phyloP scores from a whole-genome alignment of 2,329 filamentous ascomycete species.

The Trichoderma sp. region DNA sequence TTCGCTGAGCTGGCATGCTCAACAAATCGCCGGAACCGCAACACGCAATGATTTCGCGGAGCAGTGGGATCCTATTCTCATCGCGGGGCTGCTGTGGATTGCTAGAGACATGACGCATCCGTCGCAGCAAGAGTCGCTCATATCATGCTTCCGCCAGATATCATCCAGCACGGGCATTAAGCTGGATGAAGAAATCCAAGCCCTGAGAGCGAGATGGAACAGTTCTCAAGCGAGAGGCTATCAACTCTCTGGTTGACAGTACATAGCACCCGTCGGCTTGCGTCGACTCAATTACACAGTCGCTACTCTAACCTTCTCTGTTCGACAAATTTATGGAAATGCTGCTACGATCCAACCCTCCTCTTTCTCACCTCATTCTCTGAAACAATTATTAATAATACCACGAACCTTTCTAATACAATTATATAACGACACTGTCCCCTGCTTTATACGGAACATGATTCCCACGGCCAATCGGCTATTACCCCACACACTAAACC shows the following conservation, averaged over 20 bases:
- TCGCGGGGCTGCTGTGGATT: constrained; percentile 31
- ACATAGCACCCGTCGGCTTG: not conserved
- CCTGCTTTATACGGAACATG: not conserved
- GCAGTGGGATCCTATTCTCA: constrained; percentile 37
- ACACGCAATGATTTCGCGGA: constrained; percentile 34
- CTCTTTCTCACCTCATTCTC: not conserved
- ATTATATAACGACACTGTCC: not conserved
- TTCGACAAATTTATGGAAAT: not conserved
- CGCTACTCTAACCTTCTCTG: not conserved
- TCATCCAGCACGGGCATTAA: constrained; percentile 24
- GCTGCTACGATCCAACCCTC: not conserved
- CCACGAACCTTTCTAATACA: not conserved
- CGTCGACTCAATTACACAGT: not conserved
- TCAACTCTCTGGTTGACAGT: not conserved
- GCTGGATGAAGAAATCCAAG: constrained; percentile 22
- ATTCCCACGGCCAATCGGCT: not conserved
- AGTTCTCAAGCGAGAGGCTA: not conserved
- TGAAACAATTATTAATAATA: not conserved
- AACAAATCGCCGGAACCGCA: constrained; percentile 33
- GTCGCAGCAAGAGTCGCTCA: constrained; percentile 31
- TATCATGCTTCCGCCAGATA: constrained; percentile 26
- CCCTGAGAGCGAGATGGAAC: constrained; percentile 21
- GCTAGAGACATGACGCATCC: constrained; percentile 31
- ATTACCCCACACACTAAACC: constrained; percentile 18
- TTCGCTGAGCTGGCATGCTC: constrained; percentile 33